Evolutionary conservation across 2,329 filamentous ascomycete species (phyloP), one percentile per base, ranked within the genome.

Genomic region (Alternaria triticina): DNA sequence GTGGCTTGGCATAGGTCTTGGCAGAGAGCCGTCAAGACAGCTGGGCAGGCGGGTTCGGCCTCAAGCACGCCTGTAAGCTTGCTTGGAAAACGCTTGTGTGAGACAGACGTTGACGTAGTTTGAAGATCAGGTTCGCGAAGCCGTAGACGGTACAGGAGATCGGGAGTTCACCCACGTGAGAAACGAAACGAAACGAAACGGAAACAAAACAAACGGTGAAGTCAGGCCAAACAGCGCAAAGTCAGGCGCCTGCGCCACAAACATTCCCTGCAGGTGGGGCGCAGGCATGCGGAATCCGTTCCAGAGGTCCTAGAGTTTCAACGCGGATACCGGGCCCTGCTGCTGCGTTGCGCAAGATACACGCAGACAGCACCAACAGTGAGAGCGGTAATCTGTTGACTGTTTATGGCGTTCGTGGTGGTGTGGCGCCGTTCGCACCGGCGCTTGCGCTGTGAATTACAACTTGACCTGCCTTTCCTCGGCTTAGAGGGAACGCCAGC

Each of bases 31-130:
- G 46, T 60, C 62, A 67, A 62, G 67, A 30, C 57, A 15, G 46
- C 20, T 28, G 43, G 28, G 23, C 40, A 36, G 30, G 36, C 36
- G 36, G 36, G 36, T 40, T 17, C 25, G 27, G n/a, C 33, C 13
- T 59, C 54, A 58, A 67, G 64, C 57, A 66, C 63, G 43, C 33
- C 36, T 36, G 55, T 47, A 62, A 65, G 60, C 59, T 49, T 60
- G 51, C 62, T 67, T 69, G 64, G 67, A 55, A 54, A 65, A 69
- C 46, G 62, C 67, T 69, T 67, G 61, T 49, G 27, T 22, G 45
- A 51, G n/a, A 20, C 15, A 1, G 7, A 22, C 12, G 15, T 44
- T 22, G 10, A 54, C 51, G 22, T 43, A 5, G 33, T 22, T 11
- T n/a, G 5, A 0, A 52, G 5, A 36, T 52, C 27, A 5, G 4